Percentiles rank a stretch among this genome's conserved stretches.
These are phyloP conservation scores for Didymella pomorum DNA, from an alignment of 2,329 filamentous ascomycete species.

Conservation along the genomic window DNA sequence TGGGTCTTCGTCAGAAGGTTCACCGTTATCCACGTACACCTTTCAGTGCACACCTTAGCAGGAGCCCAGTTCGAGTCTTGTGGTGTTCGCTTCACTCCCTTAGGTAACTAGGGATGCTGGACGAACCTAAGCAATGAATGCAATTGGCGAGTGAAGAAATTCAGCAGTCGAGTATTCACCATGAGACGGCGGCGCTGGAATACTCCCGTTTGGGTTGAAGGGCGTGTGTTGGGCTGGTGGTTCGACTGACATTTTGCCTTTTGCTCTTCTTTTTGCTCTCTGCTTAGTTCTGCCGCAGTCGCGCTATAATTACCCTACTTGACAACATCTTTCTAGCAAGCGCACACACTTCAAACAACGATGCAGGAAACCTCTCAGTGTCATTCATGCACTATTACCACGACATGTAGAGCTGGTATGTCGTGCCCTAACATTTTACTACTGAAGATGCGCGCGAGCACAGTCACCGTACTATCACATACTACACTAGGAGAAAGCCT, in stretches of 20 bases:
- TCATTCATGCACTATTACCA: too few species aligned
- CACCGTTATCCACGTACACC: constrained; percentile 43
- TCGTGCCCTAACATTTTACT: too few species aligned
- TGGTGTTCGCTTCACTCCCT: constrained; percentile 52
- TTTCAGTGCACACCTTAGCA: constrained; percentile 44
- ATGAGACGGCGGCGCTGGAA: constrained; percentile 53
- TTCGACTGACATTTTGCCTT: constrained; percentile 47
- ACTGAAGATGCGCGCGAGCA: too few species aligned
- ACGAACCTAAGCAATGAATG: constrained; percentile 54
- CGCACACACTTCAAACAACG: too few species aligned
- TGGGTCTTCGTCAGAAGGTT: constrained; percentile 48
- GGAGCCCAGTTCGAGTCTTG: constrained; percentile 55
- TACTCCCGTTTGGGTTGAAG: constrained; percentile 51
- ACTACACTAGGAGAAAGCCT: too few species aligned
- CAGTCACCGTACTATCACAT: too few species aligned
- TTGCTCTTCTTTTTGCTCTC: constrained; percentile 16
- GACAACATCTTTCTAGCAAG: too few species aligned
- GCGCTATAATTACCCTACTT: too few species aligned
- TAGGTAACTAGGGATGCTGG: constrained; percentile 54
- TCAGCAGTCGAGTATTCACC: constrained; percentile 53
- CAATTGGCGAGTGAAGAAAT: constrained; percentile 54
- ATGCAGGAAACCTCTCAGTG: too few species aligned
- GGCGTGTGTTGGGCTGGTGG: constrained; percentile 46
- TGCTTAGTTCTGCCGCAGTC: constrained; percentile 6
- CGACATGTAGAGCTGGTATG: too few species aligned